Evolutionary conservation across 345 rosid species (phyloP).

Genomic region (rapeseed (Brassica napus)): Da-Ae NC_063442.1:13989501-13990000

Average conservation of each 20-base stretch:
- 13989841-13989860: no score
- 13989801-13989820: not conserved
- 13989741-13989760: not conserved
- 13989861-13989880: no score
- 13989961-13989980: not conserved
- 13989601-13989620: not conserved
- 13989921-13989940: not conserved
- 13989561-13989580: no score
- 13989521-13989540: no score
- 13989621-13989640: not conserved
- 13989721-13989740: not conserved
- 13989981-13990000: not conserved
- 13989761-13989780: not conserved
- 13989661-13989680: not conserved
- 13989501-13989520: no score
- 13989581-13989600: not conserved
- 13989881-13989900: not conserved
- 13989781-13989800: not conserved
- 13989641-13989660: not conserved
- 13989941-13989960: not conserved
- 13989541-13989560: no score
- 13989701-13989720: not conserved
- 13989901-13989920: not conserved
- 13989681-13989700: no score
- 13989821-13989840: no score